Evolutionary conservation across 2,329 filamentous ascomycete genomes (phyloP), one percentile per base, ranked within the genome.

Genomic region (Penicillium sp.): DNA sequence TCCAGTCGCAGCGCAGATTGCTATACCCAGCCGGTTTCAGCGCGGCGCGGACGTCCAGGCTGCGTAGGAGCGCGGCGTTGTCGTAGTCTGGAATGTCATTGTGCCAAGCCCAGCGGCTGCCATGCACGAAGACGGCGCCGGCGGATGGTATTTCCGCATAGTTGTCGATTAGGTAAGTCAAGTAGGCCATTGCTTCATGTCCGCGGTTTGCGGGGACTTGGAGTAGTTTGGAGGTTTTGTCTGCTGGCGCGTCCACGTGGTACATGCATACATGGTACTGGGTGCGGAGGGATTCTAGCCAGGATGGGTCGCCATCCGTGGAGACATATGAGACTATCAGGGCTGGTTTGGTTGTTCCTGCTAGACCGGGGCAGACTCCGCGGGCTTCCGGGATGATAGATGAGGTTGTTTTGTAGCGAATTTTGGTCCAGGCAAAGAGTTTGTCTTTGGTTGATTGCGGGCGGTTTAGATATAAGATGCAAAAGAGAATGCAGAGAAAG

Each of bases 1-100:
- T 79, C 79, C 79, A 81, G 62, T 81, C 79, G 58, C 79, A 82
- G 43, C 79, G 75, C 29, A 82, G 68, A 56, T 82, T 82, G 53
- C 79, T 75, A 61, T 81, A 82, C 0, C 79, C 79, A 1, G 61
- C 58, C 0, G 65, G 65, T 9, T 65, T 60, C 1, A 81, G 66
- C 1, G 79, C 79, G 0, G 68, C 55, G 0, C 70, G 59, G 0
- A 80, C 52, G 59, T 81, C 72, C 13, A 81, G 70, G 59, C 55
- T 0, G 61, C 57, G 1, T 13, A 82, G 72, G 0, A 80, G 64
- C 3, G 70, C 71, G 0, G 67, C 67, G 60, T 81, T 81, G 55
- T 81, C 79, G 59, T 81, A 81, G 16, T 71, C 65, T 0, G 70
- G 74, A 15, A 65, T 61, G 60, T 79, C 77, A 50, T 79, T 79